These are phyloP conservation scores for Craterostigma plantagineum DNA, from an alignment of 257 asterid species.

Conservation along the genomic window DNA sequence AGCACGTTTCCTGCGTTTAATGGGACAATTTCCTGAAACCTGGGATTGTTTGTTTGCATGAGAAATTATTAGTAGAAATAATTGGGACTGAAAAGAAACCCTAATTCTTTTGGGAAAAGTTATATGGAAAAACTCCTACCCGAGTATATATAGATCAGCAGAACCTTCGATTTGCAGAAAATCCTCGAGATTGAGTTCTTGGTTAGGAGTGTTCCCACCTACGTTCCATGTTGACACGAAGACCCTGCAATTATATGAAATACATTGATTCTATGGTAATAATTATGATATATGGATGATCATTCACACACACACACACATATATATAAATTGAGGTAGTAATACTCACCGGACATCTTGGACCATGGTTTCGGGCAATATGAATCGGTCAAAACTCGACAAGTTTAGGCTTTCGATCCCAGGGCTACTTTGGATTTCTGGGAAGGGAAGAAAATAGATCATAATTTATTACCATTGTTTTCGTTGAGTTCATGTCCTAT, in stretches of 20 bases:
- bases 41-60: slow-evolving; percentile 10
- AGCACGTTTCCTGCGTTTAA: slow-evolving; percentile 78
- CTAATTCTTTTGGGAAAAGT: neutral
- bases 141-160: slow-evolving; percentile 74
- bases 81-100: neutral
- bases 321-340: neutral
- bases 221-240: slow-evolving; percentile 93
- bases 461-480: neutral
- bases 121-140: slow-evolving; percentile 32
- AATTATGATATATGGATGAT: neutral
- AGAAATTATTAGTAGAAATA: neutral
- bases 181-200: slow-evolving; percentile 62
- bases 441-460: slow-evolving; percentile 15
- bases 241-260: slow-evolving; percentile 26
- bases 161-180: slow-evolving; percentile 84
- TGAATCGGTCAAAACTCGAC: slow-evolving; percentile 26
- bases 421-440: slow-evolving; percentile 46
- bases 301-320: neutral
- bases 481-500: slow-evolving; percentile 5
- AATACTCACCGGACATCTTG: slow-evolving; percentile 48
- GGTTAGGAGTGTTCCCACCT: slow-evolving; percentile 71
- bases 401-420: slow-evolving; percentile 42
- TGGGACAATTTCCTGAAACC: slow-evolving; percentile 97
- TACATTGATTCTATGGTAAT: neutral
- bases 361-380: slow-evolving; percentile 25